phyloP scores from a whole-genome alignment of 1,284 basidiomycete species.

The Austropuccinia psidii region DNA sequence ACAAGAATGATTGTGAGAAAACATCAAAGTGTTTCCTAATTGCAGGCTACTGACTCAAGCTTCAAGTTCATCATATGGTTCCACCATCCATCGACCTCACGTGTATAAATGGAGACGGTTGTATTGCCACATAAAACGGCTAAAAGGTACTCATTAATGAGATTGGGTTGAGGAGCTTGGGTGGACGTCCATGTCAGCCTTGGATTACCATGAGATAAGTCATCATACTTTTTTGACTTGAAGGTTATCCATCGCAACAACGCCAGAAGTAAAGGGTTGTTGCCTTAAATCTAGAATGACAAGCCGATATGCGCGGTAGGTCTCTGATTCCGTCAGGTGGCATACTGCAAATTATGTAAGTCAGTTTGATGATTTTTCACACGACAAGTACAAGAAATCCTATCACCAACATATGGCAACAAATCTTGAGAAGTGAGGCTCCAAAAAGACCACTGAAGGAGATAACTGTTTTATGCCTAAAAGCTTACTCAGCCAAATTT shows the following conservation, averaged over 20 bases:
- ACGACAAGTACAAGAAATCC: no score
- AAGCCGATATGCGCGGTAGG: neutral
- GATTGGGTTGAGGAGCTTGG: no score
- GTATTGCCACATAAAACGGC: neutral
- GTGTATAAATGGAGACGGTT: constrained; percentile 4
- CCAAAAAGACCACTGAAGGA: neutral
- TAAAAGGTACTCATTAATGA: neutral
- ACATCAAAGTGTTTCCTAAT: no score
- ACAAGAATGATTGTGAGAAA: neutral
- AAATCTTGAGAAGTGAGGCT: neutral
- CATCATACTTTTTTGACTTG: neutral
- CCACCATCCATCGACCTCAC: constrained; percentile 29
- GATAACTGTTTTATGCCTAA: neutral
- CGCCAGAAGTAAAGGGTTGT: constrained; percentile 15
- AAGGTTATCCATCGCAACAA: constrained; percentile 16
- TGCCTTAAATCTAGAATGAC: constrained; percentile 19
- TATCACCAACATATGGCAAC: neutral
- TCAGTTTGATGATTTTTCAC: no score
- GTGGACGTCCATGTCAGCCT: no score
- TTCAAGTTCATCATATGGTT: neutral
- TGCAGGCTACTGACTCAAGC: constrained; percentile 7
- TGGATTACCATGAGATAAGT: no score
- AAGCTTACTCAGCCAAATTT: neutral
- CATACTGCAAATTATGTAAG: constrained; percentile 7
- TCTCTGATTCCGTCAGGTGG: neutral